These are phyloP conservation scores for Pythium utonaiense DNA, from an alignment of 352 stramenopile species.

Conservation along the genomic window DNA sequence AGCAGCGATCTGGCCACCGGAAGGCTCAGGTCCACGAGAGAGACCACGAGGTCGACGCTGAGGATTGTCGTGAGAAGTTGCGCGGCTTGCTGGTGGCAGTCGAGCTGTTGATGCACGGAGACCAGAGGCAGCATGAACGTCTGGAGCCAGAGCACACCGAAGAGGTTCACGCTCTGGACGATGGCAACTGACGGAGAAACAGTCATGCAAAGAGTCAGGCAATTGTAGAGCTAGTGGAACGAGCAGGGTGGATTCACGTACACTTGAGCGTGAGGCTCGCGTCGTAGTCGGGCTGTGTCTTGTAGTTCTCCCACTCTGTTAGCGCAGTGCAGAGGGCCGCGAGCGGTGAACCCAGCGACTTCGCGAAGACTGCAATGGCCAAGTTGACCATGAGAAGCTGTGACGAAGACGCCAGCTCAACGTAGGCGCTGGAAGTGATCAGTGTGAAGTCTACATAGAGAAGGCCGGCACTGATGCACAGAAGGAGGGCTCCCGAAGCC, in stretches of 20 bases:
- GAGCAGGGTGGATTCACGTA: constrained; percentile 18
- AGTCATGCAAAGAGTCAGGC: not conserved
- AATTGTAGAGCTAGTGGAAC: not conserved
- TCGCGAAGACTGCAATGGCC: constrained; percentile 38
- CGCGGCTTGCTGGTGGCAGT: constrained; percentile 42
- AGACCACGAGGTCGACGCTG: constrained; percentile 25
- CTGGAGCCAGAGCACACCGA: constrained; percentile 50
- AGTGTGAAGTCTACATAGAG: constrained; percentile 31
- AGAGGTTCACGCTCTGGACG: constrained; percentile 62
- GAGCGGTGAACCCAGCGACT: constrained; percentile 28
- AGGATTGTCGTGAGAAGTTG: constrained; percentile 49
- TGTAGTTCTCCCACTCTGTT: constrained; percentile 76
- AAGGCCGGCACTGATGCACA: constrained; percentile 25
- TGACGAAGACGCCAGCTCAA: constrained; percentile 12
- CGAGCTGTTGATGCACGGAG: constrained; percentile 19
- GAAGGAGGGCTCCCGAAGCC: constrained; percentile 19
- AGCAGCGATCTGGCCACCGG: not conserved
- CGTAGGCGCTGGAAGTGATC: constrained; percentile 34
- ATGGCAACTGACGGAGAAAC: constrained; percentile 32
- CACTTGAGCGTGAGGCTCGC: constrained; percentile 77
- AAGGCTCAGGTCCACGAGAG: constrained; percentile 37
- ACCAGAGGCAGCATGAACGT: constrained; percentile 39
- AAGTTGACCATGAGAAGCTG: constrained; percentile 29
- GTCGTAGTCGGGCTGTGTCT: constrained; percentile 60
- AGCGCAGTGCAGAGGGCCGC: constrained; percentile 27